A percentile compares a stretch with the other conserved stretches of the same genome.
phyloP scores from a whole-genome alignment of 2,329 filamentous ascomycete species.

The Neonectria magnoliae region DNA sequence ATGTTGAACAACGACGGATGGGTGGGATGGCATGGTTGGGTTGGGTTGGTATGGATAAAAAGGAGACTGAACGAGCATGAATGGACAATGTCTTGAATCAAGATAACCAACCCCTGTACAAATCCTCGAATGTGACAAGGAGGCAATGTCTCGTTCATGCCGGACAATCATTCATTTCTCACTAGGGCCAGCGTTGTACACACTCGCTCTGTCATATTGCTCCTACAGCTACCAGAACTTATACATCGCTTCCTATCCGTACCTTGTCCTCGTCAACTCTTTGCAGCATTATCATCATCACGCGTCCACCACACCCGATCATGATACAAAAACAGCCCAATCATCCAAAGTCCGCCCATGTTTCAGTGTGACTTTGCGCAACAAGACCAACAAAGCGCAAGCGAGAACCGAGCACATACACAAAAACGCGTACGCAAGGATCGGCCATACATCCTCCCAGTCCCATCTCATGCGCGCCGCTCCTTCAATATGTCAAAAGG shows the following conservation, averaged over 20 bases:
- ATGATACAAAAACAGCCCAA: conserved; percentile 12
- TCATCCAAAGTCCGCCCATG: background rate
- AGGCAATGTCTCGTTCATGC: background rate
- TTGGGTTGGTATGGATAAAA: conserved; percentile 1
- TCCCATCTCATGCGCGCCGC: conserved; percentile 18
- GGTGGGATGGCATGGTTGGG: background rate
- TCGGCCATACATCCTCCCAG: background rate
- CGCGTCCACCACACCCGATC: conserved; percentile 6
- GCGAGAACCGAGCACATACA: background rate
- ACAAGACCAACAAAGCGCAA: no score
- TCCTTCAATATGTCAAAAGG: conserved; percentile 25
- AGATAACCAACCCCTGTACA: background rate
- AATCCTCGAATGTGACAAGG: background rate
- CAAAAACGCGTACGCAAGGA: background rate
- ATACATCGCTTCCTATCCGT: conserved; percentile 9
- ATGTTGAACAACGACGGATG: conserved; percentile 12
- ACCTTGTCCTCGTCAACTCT: background rate
- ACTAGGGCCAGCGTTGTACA: background rate
- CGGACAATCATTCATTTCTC: background rate
- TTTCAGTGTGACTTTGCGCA: background rate
- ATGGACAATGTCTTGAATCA: background rate
- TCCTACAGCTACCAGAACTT: conserved; percentile 12
- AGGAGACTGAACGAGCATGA: background rate
- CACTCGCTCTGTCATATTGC: conserved; percentile 3
- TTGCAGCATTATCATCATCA: conserved; percentile 20